Evolutionary conservation across 2,329 filamentous ascomycete species (phyloP).

Genomic region (Ceratocystis lukuohia): DNA sequence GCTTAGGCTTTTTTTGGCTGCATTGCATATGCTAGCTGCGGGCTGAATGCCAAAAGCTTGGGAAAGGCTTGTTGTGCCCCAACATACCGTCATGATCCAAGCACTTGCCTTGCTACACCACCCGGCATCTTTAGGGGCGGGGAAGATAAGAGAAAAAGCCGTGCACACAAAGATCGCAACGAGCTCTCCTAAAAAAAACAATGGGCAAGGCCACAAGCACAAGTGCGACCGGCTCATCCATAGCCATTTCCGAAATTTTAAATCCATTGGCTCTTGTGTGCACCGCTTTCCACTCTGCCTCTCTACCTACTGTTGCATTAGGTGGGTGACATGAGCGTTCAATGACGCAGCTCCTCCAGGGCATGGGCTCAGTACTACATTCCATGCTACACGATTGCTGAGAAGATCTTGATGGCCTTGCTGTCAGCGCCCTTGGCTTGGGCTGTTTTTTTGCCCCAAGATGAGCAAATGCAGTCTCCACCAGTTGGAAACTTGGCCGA

Average conservation of each 20-base stretch:
- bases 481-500: too few relatives aligned
- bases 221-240: neutral
- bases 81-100: neutral
- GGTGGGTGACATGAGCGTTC: neutral
- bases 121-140: too few relatives aligned
- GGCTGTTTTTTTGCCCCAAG: too few relatives aligned
- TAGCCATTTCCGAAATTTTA: too few relatives aligned
- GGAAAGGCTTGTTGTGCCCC: neutral
- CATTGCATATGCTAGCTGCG: neutral
- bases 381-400: too few relatives aligned
- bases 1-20: neutral
- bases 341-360: neutral
- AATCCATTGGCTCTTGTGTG: neutral
- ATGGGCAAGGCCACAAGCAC: too few relatives aligned
- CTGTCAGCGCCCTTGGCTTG: neutral
- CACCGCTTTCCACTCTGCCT: neutral
- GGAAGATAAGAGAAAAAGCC: neutral
- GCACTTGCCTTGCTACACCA: neutral
- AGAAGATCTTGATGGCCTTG: too few relatives aligned
- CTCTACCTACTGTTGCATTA: neutral
- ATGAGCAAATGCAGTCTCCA: too few relatives aligned
- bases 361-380: neutral
- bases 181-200: neutral
- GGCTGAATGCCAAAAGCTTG: neutral
- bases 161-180: neutral